A percentile compares a stretch with the other conserved stretches of the same genome.
These are phyloP conservation scores for Apiotrichum porosum DNA, from an alignment of 1,284 basidiomycete genomes.

Conservation along the genomic window DNA sequence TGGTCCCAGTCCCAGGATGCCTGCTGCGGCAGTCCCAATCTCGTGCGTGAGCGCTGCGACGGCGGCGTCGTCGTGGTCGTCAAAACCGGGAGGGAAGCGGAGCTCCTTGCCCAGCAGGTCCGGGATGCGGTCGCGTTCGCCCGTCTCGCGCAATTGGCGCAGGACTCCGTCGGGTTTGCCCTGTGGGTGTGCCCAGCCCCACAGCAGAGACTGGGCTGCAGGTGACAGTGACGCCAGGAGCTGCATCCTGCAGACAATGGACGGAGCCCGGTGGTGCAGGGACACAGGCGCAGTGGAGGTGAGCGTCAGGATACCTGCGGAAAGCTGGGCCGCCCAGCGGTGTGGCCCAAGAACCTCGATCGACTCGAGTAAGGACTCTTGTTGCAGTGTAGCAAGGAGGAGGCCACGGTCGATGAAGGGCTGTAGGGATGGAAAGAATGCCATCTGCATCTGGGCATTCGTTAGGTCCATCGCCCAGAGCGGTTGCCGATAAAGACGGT, in stretches of 20 bases:
- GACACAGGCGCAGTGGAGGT: background rate
- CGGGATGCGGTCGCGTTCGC: background rate
- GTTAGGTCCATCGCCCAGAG: no score
- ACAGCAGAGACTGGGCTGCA: background rate
- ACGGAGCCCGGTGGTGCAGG: background rate
- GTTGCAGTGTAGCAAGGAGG: background rate
- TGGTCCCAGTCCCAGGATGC: background rate
- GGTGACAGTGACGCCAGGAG: constrained; percentile 5
- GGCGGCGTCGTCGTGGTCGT: background rate
- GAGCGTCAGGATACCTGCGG: background rate
- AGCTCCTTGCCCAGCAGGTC: background rate
- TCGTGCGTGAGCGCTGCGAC: constrained; percentile 4
- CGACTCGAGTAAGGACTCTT: background rate
- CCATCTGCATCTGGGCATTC: no score
- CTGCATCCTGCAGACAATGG: background rate
- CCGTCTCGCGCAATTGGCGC: background rate
- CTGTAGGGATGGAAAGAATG: background rate
- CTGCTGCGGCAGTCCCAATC: constrained; percentile 1
- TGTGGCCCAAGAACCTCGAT: constrained; percentile 1
- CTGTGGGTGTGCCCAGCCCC: constrained; percentile 9
- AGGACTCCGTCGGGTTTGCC: background rate
- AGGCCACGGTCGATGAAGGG: background rate
- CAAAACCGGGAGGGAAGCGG: constrained; percentile 2
- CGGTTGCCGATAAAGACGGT: no score
- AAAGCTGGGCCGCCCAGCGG: constrained; percentile 1